Evolutionary conservation across 495 filamentous ascomycete species (phyloP), one percentile per base, ranked within the genome.

Genomic region (Aspergillus bridgeri): DNA sequence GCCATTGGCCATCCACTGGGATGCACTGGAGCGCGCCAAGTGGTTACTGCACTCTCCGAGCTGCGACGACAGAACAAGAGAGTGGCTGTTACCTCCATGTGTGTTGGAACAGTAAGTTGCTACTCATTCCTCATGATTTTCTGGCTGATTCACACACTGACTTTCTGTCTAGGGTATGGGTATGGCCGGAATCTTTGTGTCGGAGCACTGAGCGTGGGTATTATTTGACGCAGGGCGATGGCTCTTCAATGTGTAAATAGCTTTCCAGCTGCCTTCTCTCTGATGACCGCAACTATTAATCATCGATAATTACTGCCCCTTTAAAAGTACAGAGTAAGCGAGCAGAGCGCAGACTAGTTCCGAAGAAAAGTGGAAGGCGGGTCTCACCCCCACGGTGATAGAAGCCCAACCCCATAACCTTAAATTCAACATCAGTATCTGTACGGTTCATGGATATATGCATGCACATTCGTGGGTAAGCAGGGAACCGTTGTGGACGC

Each of bases 1-100:
- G 90, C 90, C 5, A 79, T 95, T 5, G 90, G 90, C 42, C 90
- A 95, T 69, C 90, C 90, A 17, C 75, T 95, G 21, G 90, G 90
- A 43, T 81, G 84, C 25, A 95, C 90, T 1, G 90, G 90, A 52
- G 79, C 89, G 3, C 77, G 90, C 19, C 90, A 95, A 77, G 87
- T 92, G 60, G 87, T 89, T 33, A 95, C 90, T n/a, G 89, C 88
- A 6, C 73, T 95, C 57, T 88, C 88, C 50, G 90, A 95, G 74
- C 79, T 85, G 60, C 79, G 90, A 63, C 81, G 85, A 62, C 83
- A 83, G 60, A 86, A 89, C 71, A 91, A 91, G 80, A 89, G 87
- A 79, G 75, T 95, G 33, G 75, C 91, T 46, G 73, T 95, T 66
- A 93, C 89, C 23, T 90, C 86, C 59, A 95, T 93, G 89, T 93